Conservation (phyloP, 1,284 basidiomycete species). For the Ustilago nuda region DNA sequence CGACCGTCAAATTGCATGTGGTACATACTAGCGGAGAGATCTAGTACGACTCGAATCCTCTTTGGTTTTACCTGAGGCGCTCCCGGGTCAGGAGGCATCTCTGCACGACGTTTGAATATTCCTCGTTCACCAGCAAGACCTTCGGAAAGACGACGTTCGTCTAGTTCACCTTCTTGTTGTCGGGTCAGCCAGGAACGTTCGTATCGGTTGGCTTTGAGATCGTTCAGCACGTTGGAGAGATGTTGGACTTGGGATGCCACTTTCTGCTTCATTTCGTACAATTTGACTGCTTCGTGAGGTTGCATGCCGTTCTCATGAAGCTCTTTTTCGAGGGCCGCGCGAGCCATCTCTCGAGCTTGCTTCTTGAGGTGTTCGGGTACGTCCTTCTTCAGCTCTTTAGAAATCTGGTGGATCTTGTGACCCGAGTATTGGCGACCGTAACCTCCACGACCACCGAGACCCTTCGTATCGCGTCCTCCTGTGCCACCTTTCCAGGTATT, state of each 20-base stretch:
- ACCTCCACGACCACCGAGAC: slow-evolving; percentile 68
- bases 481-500: slow-evolving; percentile 70
- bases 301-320: slow-evolving; percentile 67
- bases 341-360: slow-evolving; percentile 69
- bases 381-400: slow-evolving; percentile 66
- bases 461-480: slow-evolving; percentile 69
- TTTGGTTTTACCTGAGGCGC: slow-evolving; percentile 70
- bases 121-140: slow-evolving; percentile 69
- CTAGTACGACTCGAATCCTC: slow-evolving; percentile 69
- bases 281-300: slow-evolving; percentile 63
- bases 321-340: slow-evolving; percentile 67
- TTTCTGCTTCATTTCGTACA: slow-evolving; percentile 64
- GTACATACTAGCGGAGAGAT: slow-evolving; percentile 67
- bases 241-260: slow-evolving; percentile 62
- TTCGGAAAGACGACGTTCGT: slow-evolving; percentile 68
- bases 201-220: slow-evolving; percentile 69
- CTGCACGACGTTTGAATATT: slow-evolving; percentile 67
- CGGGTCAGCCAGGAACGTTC: slow-evolving; percentile 69
- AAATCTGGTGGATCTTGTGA: slow-evolving; percentile 68
- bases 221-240: slow-evolving; percentile 63
- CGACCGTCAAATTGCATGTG: slow-evolving; percentile 68
- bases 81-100: slow-evolving; percentile 66
- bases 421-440: slow-evolving; percentile 64
- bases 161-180: slow-evolving; percentile 70
- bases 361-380: slow-evolving; percentile 68